Base-by-base conservation (phyloP, 139 green algal species). In the Coelastrella sp. region DNA sequence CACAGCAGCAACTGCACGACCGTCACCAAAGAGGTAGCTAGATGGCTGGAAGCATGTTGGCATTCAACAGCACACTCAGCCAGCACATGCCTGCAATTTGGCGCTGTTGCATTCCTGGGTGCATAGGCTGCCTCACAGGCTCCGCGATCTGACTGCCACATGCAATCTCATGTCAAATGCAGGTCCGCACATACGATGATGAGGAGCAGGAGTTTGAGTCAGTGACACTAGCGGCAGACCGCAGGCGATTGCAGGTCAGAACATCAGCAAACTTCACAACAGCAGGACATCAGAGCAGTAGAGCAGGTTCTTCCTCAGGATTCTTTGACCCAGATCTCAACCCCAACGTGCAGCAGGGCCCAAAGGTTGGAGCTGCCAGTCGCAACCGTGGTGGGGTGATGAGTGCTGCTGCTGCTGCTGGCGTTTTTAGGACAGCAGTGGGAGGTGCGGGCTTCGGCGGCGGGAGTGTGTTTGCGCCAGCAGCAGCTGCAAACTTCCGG, bases 401-500 rank as follows among this genome's bases (percentile, higher is more conserved):
- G 4, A 32, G 17, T 9, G 25, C 73, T 67, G 73, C 73, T 5
- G 73, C 62, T 69, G 62, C 62, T 69, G 62, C 62, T 23, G 62
- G 62, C 15, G 62, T 69, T 27, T 69, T 69, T 40, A 8, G 30
- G 27, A 38, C 3, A 41, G 62, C 62, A n/a, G 62, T 30, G 7
- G 62, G 62, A 38, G 62, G 62, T 9, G 62, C 62, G 7, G 62
- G 62, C 27, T n/a, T 38, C 7, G 62, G 62, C 40, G 62, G 62
- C 62, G 62, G 62, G 30, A 69, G 48, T 30, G 66, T 67, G 25
- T 80, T 23, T 34, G 72, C 86, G 5, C 89, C 91, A 1, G 73
- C 79, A 3, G 89, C 88, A 25, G 90, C 91, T 21, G 90, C 90
- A 40, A 92, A 89, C 88, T 95, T 91, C 81, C 90, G 92, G 0